A percentile compares a stretch with the other conserved stretches of the same genome.
Conservation (phyloP, 305 asterid species). For the Solanum hybrid region DNA sequence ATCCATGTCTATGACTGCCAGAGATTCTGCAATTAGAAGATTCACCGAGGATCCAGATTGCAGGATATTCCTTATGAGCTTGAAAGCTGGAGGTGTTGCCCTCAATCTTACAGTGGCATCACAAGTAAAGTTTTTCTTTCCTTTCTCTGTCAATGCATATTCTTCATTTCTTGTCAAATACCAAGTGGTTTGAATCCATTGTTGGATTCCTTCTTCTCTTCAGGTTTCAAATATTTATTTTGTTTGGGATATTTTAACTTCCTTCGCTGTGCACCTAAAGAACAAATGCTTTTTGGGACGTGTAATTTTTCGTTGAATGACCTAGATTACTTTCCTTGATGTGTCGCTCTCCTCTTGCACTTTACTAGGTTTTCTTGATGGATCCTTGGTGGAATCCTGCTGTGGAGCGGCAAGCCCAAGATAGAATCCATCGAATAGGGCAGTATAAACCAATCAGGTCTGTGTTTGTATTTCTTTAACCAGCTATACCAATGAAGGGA, state of each 20-base stretch:
- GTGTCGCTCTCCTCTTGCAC: not conserved
- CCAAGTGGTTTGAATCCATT: not conserved
- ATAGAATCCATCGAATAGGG: constrained; percentile 89
- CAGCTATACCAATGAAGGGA: not conserved
- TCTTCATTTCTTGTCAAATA: not conserved
- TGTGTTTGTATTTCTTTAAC: constrained; percentile 2
- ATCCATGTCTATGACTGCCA: constrained; percentile 72
- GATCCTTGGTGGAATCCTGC: constrained; percentile 99
- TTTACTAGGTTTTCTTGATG: constrained; percentile 78
- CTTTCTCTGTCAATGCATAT: not conserved
- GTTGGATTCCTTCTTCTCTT: not conserved
- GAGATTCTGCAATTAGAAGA: constrained; percentile 73
- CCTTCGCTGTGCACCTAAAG: not conserved
- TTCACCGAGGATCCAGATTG: constrained; percentile 70
- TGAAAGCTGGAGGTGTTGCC: constrained; percentile 95
- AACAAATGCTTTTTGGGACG: not conserved
- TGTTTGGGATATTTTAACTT: not conserved
- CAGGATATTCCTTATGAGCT: constrained; percentile 87
- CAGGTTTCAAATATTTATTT: not conserved
- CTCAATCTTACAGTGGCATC: constrained; percentile 93
- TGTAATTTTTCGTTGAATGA: not conserved
- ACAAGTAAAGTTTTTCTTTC: constrained; percentile 37
- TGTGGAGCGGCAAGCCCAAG: constrained; percentile 94
- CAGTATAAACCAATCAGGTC: constrained; percentile 85
- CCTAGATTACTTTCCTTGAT: not conserved